These are phyloP conservation scores for Bidens hawaiensis DNA, from an alignment of 140 eudicot species.

Conservation along the genomic window DNA sequence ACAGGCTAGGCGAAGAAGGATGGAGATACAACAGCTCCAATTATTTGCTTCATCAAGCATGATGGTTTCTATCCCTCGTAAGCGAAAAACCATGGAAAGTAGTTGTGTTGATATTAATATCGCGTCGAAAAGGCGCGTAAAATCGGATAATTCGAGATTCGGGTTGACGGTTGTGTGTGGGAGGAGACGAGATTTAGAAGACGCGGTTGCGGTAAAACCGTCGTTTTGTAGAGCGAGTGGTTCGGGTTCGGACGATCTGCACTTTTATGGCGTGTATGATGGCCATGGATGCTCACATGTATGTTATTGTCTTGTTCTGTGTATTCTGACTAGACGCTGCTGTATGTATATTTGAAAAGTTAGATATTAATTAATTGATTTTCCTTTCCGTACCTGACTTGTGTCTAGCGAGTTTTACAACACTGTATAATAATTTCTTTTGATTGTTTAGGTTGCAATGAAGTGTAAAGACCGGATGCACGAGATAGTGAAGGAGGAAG, in stretches of 20 bases:
- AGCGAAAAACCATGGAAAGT: constrained; percentile 28
- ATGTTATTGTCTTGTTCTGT: too few species aligned
- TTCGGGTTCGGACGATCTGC: constrained; percentile 20
- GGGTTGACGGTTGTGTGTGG: constrained; percentile 89
- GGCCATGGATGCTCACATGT: constrained; percentile 99
- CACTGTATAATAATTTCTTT: background rate
- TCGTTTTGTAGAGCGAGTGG: constrained; percentile 35
- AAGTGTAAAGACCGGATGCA: constrained; percentile 89
- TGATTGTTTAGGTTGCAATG: constrained; percentile 78
- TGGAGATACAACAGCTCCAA: constrained; percentile 55
- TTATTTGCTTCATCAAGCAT: constrained; percentile 11
- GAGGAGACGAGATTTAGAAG: constrained; percentile 92
- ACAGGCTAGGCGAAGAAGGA: constrained; percentile 46
- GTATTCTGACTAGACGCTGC: too few species aligned
- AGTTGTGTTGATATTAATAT: background rate
- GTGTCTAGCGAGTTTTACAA: too few species aligned
- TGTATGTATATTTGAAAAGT: too few species aligned
- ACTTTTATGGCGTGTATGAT: constrained; percentile 84
- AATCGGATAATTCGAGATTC: constrained; percentile 56
- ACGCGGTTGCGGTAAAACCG: constrained; percentile 76
- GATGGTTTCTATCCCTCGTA: constrained; percentile 29
- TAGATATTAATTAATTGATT: too few species aligned
- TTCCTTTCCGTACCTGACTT: too few species aligned
- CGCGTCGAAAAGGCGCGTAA: too few species aligned
- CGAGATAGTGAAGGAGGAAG: constrained; percentile 72